These are phyloP conservation scores for Saprolegnia parasitica DNA, from an alignment of 352 stramenopile genomes.

Conservation along the genomic window DNA sequence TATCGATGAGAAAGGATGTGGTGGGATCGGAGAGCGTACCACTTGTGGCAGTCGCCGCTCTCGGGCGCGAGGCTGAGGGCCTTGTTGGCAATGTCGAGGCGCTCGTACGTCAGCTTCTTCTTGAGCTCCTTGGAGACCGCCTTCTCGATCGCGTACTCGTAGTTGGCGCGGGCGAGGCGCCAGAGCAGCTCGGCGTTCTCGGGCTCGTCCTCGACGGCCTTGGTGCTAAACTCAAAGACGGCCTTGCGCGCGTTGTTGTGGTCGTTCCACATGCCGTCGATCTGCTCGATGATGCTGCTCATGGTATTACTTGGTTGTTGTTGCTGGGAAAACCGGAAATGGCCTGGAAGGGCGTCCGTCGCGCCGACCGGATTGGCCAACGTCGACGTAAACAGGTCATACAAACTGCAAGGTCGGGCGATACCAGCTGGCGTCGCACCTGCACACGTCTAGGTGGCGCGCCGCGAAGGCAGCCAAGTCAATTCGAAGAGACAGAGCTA, in stretches of 20 bases:
- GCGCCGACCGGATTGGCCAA: too few relatives aligned
- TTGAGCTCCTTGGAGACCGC: slow-evolving; percentile 3
- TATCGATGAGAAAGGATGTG: too few relatives aligned
- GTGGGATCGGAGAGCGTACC: too few relatives aligned
- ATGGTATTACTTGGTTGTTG: too few relatives aligned
- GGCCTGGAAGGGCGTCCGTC: too few relatives aligned
- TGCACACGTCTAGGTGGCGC: too few relatives aligned
- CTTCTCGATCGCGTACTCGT: slow-evolving; percentile 4
- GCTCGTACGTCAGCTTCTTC: slow-evolving; percentile 9
- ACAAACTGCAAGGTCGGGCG: too few relatives aligned
- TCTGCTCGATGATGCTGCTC: neutral
- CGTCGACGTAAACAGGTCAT: too few relatives aligned
- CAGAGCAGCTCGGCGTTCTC: slow-evolving; percentile 2
- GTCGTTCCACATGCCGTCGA: neutral
- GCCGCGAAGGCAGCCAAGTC: too few relatives aligned
- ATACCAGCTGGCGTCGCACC: too few relatives aligned
- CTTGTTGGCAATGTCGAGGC: neutral
- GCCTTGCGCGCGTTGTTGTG: neutral
- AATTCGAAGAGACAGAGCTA: too few relatives aligned
- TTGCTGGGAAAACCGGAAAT: too few relatives aligned
- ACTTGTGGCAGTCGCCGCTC: neutral
- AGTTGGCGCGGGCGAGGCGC: slow-evolving; percentile 5
- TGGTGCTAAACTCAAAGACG: neutral
- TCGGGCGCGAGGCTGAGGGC: neutral
- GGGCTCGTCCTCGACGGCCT: neutral